Evolutionary conservation across 176 grass and related monocot genomes (phyloP).

Genomic region (Carex scoparia): DNA sequence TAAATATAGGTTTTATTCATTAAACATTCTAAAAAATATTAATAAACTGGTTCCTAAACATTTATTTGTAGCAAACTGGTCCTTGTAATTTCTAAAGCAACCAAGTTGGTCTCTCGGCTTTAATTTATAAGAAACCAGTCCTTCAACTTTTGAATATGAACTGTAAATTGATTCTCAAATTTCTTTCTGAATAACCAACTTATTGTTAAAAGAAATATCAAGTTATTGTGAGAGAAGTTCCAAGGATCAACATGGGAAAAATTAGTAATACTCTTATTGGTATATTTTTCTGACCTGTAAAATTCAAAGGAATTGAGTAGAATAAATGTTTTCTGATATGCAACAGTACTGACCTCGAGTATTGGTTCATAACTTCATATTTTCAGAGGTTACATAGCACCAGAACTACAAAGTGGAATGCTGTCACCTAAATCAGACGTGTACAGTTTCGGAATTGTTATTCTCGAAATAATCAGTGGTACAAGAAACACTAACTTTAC

Average conservation of each 20-base stretch:
- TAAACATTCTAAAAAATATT: no score
- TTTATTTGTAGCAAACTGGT: background rate
- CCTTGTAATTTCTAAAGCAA: background rate
- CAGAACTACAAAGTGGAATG: background rate
- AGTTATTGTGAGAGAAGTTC: background rate
- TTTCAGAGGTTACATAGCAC: slow-evolving; percentile 18
- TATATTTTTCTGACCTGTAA: background rate
- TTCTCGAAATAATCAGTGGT: slow-evolving; percentile 10
- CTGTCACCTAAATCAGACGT: slow-evolving; percentile 2
- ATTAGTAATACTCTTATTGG: background rate
- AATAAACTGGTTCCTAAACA: no score
- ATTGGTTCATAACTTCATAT: background rate
- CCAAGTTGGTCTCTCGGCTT: background rate
- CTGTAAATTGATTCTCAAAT: background rate
- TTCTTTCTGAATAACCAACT: background rate
- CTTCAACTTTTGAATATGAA: background rate
- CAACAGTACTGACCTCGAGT: background rate
- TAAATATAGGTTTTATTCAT: no score
- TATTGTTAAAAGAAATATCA: background rate
- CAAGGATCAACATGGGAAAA: background rate
- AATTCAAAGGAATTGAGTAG: background rate
- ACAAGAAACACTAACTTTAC: background rate
- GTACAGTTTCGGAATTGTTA: slow-evolving; percentile 14
- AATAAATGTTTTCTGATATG: background rate
- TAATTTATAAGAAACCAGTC: background rate